Base-by-base conservation (phyloP, 2,329 filamentous ascomycete genomes). In the Ophiostoma montium region DNA sequence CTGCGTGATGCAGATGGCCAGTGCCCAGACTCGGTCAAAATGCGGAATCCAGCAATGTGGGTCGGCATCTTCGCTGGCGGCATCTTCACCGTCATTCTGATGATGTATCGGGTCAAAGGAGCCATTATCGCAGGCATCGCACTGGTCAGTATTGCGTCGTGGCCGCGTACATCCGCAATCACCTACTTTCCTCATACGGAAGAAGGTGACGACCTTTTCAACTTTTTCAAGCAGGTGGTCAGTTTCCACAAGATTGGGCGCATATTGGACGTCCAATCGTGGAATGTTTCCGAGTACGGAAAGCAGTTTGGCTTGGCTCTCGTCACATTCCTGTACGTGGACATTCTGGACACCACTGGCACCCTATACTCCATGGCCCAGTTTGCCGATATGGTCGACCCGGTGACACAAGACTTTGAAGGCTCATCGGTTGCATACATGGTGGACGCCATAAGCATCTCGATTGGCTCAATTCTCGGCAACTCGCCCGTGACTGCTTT, bases 351-450 rank as follows among this genome's bases (percentile, higher is more conserved):
- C 60, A 81, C 79, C 58, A 87, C 84, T 0, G 84, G 82, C 39
- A 87, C 83, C 0, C 67, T 87, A 32, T 87, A 86, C 65, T 84
- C 82, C 16, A 87, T 88, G 83, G 84, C 83, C 1, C 79, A 81
- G 19, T 86, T 86, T 65, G 80, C 76, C 53, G 58, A 57, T 55
- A 84, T 55, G 72, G 81, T 59, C 64, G 72, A 56, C 7, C 53
- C 56, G 12, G 78, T 82, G 2, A 78, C 42, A 12, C 42, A 81
- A 13, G 86, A 94, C 61, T 95, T 95, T 54, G 86, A 89, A 47
- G 81, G 86, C 35, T 89, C 84, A 2, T 86, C 87, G 1, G 67
- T 90, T 33, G 88, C 88, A 2, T 88, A 86, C 62, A 82, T 75
- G 56, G 77, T 76, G 4, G 83, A 88, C 55, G 82, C 83, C 1